A percentile compares a stretch with the other conserved stretches of the same genome.
Evolutionary conservation across 2,329 filamentous ascomycete genomes (phyloP).

Genomic region (Claviceps pazoutovae): DNA sequence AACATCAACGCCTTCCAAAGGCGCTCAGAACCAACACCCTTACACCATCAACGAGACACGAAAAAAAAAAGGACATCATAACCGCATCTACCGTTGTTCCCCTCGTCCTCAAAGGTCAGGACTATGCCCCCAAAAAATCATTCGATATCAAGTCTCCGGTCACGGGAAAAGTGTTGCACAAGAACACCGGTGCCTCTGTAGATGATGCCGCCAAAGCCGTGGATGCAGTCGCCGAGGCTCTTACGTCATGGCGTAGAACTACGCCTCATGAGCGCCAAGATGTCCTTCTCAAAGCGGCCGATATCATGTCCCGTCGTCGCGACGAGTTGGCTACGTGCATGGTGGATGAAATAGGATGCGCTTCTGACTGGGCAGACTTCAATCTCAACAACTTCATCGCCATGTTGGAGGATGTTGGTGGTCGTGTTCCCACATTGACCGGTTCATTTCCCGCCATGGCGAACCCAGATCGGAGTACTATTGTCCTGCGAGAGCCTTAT

Average conservation of each 20-base stretch:
- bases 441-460: slow-evolving; percentile 23
- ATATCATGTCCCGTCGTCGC: slow-evolving; percentile 43
- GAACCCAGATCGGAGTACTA: slow-evolving; percentile 28
- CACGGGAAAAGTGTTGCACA: slow-evolving; percentile 37
- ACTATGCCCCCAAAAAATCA: slow-evolving; percentile 30
- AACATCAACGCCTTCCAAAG: neutral
- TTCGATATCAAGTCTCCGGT: slow-evolving; percentile 44
- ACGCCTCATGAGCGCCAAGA: slow-evolving; percentile 48
- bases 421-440: slow-evolving; percentile 24
- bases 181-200: slow-evolving; percentile 42
- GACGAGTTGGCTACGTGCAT: slow-evolving; percentile 49
- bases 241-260: slow-evolving; percentile 53
- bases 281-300: slow-evolving; percentile 56
- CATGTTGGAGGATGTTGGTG: slow-evolving; percentile 29
- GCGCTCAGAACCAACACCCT: neutral
- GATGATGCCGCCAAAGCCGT: slow-evolving; percentile 39
- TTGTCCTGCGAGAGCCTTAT: slow-evolving; percentile 62
- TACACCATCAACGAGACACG: neutral
- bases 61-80: neutral
- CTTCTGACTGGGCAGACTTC: slow-evolving; percentile 25
- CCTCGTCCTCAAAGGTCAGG: slow-evolving; percentile 29
- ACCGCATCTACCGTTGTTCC: slow-evolving; percentile 15
- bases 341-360: slow-evolving; percentile 32
- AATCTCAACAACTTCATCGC: slow-evolving; percentile 23
- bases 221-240: slow-evolving; percentile 47